Evolutionary conservation across 2,329 filamentous ascomycete species (phyloP).

Genomic region (Hypoxylon sp.): DNA sequence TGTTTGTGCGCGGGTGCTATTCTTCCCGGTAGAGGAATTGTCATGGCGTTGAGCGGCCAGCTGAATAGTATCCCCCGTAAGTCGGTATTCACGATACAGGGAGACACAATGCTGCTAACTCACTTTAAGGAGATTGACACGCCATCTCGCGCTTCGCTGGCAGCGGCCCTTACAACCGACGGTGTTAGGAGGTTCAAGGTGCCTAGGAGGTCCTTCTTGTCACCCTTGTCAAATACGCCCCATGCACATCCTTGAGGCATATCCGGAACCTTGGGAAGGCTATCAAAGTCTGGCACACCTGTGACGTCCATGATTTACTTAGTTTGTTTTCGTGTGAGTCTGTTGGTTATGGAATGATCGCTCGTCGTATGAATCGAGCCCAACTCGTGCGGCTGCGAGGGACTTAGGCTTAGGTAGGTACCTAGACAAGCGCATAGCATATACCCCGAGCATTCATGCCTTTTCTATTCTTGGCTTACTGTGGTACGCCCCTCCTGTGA

Average conservation of each 20-base stretch:
- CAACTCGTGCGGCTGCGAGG: not conserved
- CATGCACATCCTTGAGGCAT: conserved; percentile 66
- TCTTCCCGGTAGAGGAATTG: conserved; percentile 56
- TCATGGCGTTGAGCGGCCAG: conserved; percentile 62
- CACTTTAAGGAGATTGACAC: conserved; percentile 69
- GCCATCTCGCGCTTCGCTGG: conserved; percentile 62
- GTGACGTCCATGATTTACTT: conserved; percentile 42
- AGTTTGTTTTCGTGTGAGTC: not conserved
- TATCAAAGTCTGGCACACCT: conserved; percentile 61
- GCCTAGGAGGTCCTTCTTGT: conserved; percentile 64
- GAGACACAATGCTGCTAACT: conserved; percentile 28
- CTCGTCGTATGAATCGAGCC: not conserved
- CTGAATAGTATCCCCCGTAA: conserved; percentile 46
- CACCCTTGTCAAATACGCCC: conserved; percentile 67
- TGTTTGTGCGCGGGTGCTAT: conserved; percentile 57
- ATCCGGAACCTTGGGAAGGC: conserved; percentile 59
- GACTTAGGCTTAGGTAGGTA: not conserved
- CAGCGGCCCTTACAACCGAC: conserved; percentile 59
- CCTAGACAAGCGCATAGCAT: not conserved
- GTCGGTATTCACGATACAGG: not conserved
- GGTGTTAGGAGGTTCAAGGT: conserved; percentile 69
- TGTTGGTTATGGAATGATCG: not conserved
- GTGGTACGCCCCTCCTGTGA: not conserved
- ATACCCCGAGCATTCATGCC: not conserved
- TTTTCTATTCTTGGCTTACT: conserved; percentile 1